Evolutionary conservation across 1,284 basidiomycete species (phyloP).

Genomic region (Sanguinoderma infundibulare): DNA sequence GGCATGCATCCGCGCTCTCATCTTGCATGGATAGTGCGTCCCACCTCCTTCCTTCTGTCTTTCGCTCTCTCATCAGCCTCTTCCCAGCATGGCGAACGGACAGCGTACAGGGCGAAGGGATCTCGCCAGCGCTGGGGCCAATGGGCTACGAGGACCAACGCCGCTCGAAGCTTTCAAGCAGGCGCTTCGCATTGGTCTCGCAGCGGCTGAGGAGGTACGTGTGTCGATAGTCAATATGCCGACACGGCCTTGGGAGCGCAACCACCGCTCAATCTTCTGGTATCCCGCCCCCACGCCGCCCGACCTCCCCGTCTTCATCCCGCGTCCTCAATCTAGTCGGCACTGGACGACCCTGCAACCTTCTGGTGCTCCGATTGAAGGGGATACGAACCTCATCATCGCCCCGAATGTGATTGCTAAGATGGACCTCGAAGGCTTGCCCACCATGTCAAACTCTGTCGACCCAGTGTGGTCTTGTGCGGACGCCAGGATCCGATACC

Average conservation of each 20-base stretch:
- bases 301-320: background rate
- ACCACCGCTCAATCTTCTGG: background rate
- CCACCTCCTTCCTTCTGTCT: too few relatives aligned
- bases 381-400: background rate
- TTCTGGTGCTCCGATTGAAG: background rate
- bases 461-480: background rate
- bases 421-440: too few relatives aligned
- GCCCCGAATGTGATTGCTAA: background rate
- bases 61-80: background rate
- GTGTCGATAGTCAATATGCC: background rate
- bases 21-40: constrained; percentile 1
- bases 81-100: background rate
- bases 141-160: background rate
- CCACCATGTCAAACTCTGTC: background rate
- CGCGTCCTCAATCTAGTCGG: background rate
- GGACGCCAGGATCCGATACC: background rate
- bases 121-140: background rate
- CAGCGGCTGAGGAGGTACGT: background rate
- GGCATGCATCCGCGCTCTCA: background rate
- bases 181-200: background rate
- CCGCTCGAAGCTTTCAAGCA: background rate
- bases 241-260: background rate
- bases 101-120: background rate
- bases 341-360: background rate
- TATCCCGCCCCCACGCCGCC: background rate